Conservation (phyloP, 2,329 filamentous ascomycete genomes). For the Apiospora sp. region DNA sequence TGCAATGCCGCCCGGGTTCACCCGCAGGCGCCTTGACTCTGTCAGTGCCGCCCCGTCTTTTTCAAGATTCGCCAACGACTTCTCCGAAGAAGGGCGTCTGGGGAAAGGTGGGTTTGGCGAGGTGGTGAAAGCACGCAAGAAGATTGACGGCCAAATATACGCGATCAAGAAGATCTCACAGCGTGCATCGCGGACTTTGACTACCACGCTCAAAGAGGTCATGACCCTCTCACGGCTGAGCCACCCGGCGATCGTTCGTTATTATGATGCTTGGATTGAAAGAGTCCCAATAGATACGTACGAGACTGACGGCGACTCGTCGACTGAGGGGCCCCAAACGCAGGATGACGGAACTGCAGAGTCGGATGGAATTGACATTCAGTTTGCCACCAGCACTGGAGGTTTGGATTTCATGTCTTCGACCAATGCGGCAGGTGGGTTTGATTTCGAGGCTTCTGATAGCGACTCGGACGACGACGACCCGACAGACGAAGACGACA, state of each 20-base stretch:
- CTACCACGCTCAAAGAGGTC: constrained; percentile 85
- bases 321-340: constrained; percentile 51
- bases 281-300: constrained; percentile 61
- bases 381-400: constrained; percentile 76
- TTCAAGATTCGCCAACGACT: constrained; percentile 88
- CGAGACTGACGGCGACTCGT: constrained; percentile 65
- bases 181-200: constrained; percentile 78
- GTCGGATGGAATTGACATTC: constrained; percentile 54
- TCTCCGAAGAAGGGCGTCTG: constrained; percentile 86
- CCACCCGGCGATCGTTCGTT: constrained; percentile 85
- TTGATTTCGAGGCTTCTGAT: constrained; percentile 68
- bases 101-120: constrained; percentile 96
- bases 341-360: constrained; percentile 50
- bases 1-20: constrained; percentile 52
- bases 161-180: constrained; percentile 97
- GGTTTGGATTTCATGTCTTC: constrained; percentile 95
- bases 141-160: constrained; percentile 91
- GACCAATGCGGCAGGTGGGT: constrained; percentile 78
- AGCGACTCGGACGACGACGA: constrained; percentile 46
- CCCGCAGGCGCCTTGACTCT: constrained; percentile 67
- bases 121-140: constrained; percentile 94
- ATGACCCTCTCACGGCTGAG: constrained; percentile 91
- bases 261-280: constrained; percentile 96
- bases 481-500: constrained; percentile 47
- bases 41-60: constrained; percentile 59